Base-by-base conservation (phyloP, 371 early-diverging fungal genomes). In the Rhizopus delemar region DNA sequence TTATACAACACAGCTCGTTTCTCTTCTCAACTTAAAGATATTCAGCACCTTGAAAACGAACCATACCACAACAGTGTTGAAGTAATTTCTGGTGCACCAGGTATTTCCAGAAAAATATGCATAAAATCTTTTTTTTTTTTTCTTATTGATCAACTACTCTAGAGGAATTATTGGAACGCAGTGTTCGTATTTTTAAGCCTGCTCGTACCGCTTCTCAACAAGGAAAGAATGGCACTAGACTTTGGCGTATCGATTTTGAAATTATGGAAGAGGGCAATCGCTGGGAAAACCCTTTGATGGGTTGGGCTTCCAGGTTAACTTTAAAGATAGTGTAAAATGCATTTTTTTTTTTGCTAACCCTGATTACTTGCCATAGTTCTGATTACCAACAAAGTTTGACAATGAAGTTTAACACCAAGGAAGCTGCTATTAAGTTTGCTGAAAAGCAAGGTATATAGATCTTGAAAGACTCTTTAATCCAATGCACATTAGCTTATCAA, bases 261-360 rank as follows among this genome's bases (percentile, higher is more conserved):
- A 85, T 84, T 51, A 69, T 92, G 63, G 84, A 84, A 50, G 77
- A 82, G 38, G 86, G 86, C 46, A 89, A 87, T 65, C 87, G 92
- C 50, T 96, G 96, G 93, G 90, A 91, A 65, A 98, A 98, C 75
- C 90, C 89, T 54, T 68, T 96, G 55, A 96, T 96, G 83, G 97
- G 96, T 35, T 97, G 96, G 98, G 84, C 92, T 51, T 88, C 89
- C 62, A 93, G 92, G 91, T 92, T 77, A 57, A 15, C 29, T 1
- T 22, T 22, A 22, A 15, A 69, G 34, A 34, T 2, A 16, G 0
- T 48, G 50, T 5, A 8, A 51, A 29, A n/a, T 11, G 5, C 33
- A 52, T 41, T 5, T 28, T 12, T 46, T 28, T 51, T 32, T 22
- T 32, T 41, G 32, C 11, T 16, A 48, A 43, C 43, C 8, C 5